Evolutionary conservation across 2,329 filamentous ascomycete genomes (phyloP).

Genomic region (Laburnicola sp.): DNA sequence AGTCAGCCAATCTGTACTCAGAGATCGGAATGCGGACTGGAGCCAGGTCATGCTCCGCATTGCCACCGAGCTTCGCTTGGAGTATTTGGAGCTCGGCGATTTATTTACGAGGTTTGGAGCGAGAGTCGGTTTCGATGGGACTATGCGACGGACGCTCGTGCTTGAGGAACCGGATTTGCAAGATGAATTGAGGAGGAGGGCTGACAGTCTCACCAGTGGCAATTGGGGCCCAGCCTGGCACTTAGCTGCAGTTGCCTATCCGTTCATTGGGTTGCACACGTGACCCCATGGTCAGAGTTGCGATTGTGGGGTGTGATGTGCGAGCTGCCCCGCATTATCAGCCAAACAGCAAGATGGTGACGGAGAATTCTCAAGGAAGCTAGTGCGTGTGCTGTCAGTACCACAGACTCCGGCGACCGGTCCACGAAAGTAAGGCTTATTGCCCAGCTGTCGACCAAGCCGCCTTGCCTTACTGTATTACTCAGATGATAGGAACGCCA

Average conservation of each 20-base stretch:
- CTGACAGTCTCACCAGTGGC: slow-evolving; percentile 6
- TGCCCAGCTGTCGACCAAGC: no score
- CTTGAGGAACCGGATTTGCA: slow-evolving; percentile 11
- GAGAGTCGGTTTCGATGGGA: slow-evolving; percentile 13
- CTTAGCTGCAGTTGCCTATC: slow-evolving; percentile 25
- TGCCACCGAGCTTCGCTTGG: slow-evolving; percentile 14
- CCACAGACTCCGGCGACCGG: no score
- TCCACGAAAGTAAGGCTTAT: no score
- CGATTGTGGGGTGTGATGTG: no score
- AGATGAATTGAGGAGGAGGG: slow-evolving; percentile 8
- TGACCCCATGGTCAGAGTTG: not conserved
- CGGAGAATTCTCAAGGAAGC: no score
- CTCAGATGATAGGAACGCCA: no score
- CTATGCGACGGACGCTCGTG: slow-evolving; percentile 1
- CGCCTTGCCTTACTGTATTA: no score
- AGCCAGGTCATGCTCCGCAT: slow-evolving; percentile 16
- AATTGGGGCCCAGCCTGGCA: slow-evolving; percentile 23
- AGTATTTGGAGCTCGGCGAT: slow-evolving; percentile 13
- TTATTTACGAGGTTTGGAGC: slow-evolving; percentile 15
- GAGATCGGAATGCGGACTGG: slow-evolving; percentile 14
- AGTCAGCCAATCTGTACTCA: slow-evolving; percentile 18
- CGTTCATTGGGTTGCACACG: slow-evolving; percentile 16
- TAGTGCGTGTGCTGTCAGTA: no score
- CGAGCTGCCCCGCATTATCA: no score
- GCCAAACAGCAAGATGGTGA: no score